Evolutionary conservation across 2,329 filamentous ascomycete genomes (phyloP).

Genomic region (Cercospora brassicicola): DNA sequence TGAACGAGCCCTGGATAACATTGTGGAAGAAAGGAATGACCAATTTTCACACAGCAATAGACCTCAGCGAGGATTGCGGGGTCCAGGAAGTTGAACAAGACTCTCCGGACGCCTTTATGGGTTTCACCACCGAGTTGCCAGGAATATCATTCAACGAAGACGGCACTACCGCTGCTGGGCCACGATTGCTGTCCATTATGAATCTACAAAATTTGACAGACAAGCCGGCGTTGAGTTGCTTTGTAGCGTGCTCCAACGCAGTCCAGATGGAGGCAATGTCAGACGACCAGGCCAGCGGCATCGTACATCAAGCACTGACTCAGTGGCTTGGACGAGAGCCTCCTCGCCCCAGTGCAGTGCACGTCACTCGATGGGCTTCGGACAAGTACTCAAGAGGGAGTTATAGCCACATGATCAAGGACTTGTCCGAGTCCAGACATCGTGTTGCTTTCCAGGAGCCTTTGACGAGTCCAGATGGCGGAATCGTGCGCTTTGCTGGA

Average conservation of each 20-base stretch:
- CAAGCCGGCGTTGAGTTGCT: conserved; percentile 25
- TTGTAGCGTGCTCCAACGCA: conserved; percentile 31
- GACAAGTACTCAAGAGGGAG: conserved; percentile 28
- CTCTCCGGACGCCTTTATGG: conserved; percentile 26
- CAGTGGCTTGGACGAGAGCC: conserved; percentile 27
- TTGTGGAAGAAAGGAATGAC: conserved; percentile 23
- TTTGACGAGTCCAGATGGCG: conserved; percentile 15
- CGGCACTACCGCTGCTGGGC: conserved; percentile 19
- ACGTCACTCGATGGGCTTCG: conserved; percentile 30
- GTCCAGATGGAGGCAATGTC: conserved; percentile 25
- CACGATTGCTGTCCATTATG: conserved; percentile 24
- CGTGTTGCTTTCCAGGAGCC: conserved; percentile 26
- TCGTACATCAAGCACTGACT: conserved; percentile 28
- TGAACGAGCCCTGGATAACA: conserved; percentile 23
- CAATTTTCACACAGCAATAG: conserved; percentile 3
- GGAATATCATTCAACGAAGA: conserved; percentile 26
- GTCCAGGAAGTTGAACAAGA: not conserved
- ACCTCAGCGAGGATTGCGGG: not conserved
- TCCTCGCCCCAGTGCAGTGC: conserved; percentile 25
- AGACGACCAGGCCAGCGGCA: conserved; percentile 21
- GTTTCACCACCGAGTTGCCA: conserved; percentile 27
- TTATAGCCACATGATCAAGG: conserved; percentile 33
- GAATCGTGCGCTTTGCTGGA: conserved; percentile 29
- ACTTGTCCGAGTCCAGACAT: conserved; percentile 24
- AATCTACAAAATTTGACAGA: conserved; percentile 30